These are phyloP conservation scores for Rhizopogon sp. DNA, from an alignment of 768 basidiomycete genomes.

Conservation along the genomic window DNA sequence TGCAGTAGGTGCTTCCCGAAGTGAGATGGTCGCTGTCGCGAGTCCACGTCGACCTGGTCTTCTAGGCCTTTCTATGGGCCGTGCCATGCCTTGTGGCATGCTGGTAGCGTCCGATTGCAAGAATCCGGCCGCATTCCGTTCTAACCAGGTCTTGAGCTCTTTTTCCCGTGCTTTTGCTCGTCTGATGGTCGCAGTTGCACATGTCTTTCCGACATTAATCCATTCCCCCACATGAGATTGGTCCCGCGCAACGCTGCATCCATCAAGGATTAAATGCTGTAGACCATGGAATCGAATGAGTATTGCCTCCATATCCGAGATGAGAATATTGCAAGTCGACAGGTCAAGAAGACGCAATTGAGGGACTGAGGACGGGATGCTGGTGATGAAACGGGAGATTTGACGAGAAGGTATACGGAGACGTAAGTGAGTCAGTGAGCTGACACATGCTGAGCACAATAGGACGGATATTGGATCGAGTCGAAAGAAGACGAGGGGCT, in stretches of 20 bases:
- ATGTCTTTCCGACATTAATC: slow-evolving; percentile 52
- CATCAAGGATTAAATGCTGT: slow-evolving; percentile 67
- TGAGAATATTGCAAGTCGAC: slow-evolving; percentile 59
- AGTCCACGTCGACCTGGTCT: slow-evolving; percentile 54
- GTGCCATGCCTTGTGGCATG: slow-evolving; percentile 1
- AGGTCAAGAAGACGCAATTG: slow-evolving; percentile 65
- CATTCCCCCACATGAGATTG: slow-evolving; percentile 52
- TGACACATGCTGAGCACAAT: slow-evolving; percentile 37
- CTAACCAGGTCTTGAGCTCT: slow-evolving; percentile 47
- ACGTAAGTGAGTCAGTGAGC: slow-evolving; percentile 48
- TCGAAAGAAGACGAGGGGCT: slow-evolving; percentile 83
- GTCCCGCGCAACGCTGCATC: slow-evolving; percentile 50
- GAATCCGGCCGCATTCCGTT: slow-evolving; percentile 19
- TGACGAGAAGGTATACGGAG: slow-evolving; percentile 71
- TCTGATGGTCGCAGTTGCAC: slow-evolving; percentile 57
- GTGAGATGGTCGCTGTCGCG: slow-evolving; percentile 61
- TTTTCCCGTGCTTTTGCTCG: slow-evolving; percentile 67
- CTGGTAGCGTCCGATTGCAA: background rate
- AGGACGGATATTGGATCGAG: slow-evolving; percentile 54
- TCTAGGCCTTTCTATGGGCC: slow-evolving; percentile 12
- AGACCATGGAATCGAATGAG: slow-evolving; percentile 46
- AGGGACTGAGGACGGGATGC: slow-evolving; percentile 30
- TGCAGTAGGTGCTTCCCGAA: slow-evolving; percentile 32
- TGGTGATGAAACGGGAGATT: slow-evolving; percentile 38
- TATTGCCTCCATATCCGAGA: slow-evolving; percentile 49